phyloP scores from a whole-genome alignment of 2,329 filamentous ascomycete genomes.

The Botryosphaeria dothidea region DNA sequence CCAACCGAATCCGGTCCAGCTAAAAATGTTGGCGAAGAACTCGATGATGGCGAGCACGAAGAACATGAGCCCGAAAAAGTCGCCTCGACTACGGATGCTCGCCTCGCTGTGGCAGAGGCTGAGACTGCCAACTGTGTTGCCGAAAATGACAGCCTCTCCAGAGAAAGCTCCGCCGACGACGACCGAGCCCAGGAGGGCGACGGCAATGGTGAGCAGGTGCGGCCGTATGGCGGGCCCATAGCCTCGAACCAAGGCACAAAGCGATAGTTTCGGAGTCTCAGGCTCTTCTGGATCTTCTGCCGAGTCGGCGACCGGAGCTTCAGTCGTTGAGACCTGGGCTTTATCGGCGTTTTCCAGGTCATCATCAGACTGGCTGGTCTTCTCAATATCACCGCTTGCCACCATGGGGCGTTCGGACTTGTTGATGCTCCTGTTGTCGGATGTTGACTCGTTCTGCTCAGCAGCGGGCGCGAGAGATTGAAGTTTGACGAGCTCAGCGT shows the following conservation, averaged over 20 bases:
- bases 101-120: constrained; percentile 54
- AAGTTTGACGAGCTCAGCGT: constrained; percentile 52
- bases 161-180: constrained; percentile 61
- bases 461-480: constrained; percentile 36
- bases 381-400: constrained; percentile 28
- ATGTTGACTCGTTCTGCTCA: neutral
- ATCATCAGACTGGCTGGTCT: constrained; percentile 25
- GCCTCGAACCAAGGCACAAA: neutral
- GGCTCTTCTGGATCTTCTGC: neutral
- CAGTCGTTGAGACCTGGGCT: neutral
- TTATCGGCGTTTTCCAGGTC: constrained; percentile 25
- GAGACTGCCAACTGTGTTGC: constrained; percentile 58
- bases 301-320: constrained; percentile 34
- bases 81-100: constrained; percentile 51
- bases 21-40: constrained; percentile 62
- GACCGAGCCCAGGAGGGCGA: constrained; percentile 53
- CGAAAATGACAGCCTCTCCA: constrained; percentile 61
- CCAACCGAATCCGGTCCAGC: constrained; percentile 59
- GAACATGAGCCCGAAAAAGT: constrained; percentile 59
- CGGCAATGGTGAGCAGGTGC: constrained; percentile 45
- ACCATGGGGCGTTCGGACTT: constrained; percentile 19
- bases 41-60: constrained; percentile 63
- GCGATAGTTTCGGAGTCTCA: constrained; percentile 24
- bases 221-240: constrained; percentile 33
- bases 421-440: constrained; percentile 15